Percentiles rank a stretch among this genome's conserved stretches.
Conservation (phyloP, 108 stramenopile genomes). For the Pseudonitzschia delicatissima region DNA sequence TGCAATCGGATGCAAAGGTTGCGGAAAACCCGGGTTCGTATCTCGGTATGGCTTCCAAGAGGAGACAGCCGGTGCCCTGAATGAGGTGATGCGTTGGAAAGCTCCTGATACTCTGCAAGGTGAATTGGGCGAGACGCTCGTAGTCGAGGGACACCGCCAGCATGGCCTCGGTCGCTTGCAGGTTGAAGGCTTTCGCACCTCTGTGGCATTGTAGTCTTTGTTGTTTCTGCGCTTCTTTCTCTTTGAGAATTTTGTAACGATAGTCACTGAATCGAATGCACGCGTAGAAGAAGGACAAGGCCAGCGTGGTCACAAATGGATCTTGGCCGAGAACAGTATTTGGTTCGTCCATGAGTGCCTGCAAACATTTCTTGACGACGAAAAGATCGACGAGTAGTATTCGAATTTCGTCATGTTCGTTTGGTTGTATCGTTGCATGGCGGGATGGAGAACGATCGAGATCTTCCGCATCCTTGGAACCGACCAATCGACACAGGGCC, state of each 20-base stretch:
- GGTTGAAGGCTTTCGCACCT: neutral
- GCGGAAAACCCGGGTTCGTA: too few species aligned
- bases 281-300: constrained; percentile 6
- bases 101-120: neutral
- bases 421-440: neutral
- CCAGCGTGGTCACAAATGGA: neutral
- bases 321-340: neutral
- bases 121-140: neutral
- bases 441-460: neutral
- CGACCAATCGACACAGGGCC: constrained; percentile 2
- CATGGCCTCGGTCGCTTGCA: neutral
- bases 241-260: neutral
- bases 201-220: neutral
- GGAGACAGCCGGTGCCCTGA: neutral
- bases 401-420: neutral
- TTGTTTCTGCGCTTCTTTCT: neutral
- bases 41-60: neutral
- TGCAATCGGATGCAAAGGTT: too few species aligned
- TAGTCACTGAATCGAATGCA: neutral
- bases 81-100: constrained; percentile 1
- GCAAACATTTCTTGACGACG: neutral
- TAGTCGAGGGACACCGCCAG: neutral
- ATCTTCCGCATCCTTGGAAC: constrained; percentile 4
- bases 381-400: neutral
- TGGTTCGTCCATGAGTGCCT: neutral